Evolutionary conservation across 495 filamentous ascomycete species (phyloP).

Genomic region (Aspergillus asperescens): DNA sequence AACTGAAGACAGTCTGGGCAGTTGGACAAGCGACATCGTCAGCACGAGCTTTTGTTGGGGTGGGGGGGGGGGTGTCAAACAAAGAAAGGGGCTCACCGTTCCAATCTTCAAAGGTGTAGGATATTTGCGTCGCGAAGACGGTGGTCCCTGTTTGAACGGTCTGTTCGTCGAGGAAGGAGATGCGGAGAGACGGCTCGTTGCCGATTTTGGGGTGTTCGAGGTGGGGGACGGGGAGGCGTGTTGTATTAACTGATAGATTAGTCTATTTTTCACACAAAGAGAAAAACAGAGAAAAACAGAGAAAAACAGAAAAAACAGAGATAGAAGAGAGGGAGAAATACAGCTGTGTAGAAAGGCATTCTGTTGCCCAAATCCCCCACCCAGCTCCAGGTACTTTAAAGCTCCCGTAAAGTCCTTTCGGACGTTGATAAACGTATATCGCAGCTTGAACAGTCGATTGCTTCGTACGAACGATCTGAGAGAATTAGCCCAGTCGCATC

Average conservation of each 20-base stretch:
- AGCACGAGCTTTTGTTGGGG: not conserved
- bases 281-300: not conserved
- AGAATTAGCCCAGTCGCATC: not conserved
- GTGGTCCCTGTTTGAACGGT: slow-evolving; percentile 39
- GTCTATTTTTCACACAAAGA: too few species aligned
- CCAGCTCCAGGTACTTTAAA: slow-evolving; percentile 37
- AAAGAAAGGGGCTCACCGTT: slow-evolving; percentile 31
- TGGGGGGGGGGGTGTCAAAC: too few species aligned
- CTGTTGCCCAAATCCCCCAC: slow-evolving; percentile 38
- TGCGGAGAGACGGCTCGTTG: slow-evolving; percentile 32
- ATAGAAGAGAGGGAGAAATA: slow-evolving; percentile 18
- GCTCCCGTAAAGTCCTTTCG: slow-evolving; percentile 38
- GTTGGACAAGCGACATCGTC: not conserved
- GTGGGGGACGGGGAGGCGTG: slow-evolving; percentile 41
- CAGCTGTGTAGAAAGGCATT: slow-evolving; percentile 39
- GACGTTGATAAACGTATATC: slow-evolving; percentile 40
- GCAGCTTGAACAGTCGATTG: slow-evolving; percentile 39
- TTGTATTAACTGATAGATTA: slow-evolving; percentile 31
- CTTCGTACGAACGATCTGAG: slow-evolving; percentile 39
- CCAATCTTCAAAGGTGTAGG: slow-evolving; percentile 45
- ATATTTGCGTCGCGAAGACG: slow-evolving; percentile 39
- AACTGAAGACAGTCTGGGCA: slow-evolving; percentile 37
- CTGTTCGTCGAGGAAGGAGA: slow-evolving; percentile 45
- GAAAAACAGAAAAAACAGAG: not conserved
- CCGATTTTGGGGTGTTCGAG: slow-evolving; percentile 40